Conservation (phyloP, 2,329 filamentous ascomycete genomes). For the Epichloe sylvatica region DNA sequence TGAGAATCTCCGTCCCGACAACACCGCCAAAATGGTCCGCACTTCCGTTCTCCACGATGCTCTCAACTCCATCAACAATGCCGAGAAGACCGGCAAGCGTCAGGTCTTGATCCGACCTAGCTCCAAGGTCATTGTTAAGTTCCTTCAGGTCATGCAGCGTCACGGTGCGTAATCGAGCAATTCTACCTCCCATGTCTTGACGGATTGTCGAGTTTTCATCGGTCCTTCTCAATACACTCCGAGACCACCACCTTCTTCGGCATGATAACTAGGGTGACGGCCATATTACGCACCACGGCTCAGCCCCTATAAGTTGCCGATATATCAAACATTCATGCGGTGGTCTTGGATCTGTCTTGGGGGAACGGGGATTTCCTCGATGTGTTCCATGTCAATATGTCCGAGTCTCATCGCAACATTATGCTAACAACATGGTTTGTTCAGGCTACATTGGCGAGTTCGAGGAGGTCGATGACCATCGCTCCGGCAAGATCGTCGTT, state of each 20-base stretch:
- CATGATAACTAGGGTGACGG: slow-evolving; percentile 99
- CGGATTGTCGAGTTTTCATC: background rate
- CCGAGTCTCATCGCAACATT: slow-evolving; percentile 90
- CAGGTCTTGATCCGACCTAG: slow-evolving; percentile 95
- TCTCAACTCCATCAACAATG: slow-evolving; percentile 99
- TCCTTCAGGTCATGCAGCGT: slow-evolving; percentile 97
- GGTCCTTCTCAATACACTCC: slow-evolving; percentile 5
- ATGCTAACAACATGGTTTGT: slow-evolving; percentile 33
- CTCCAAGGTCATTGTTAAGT: slow-evolving; percentile 99
- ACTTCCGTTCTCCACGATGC: slow-evolving; percentile 99
- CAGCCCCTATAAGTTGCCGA: slow-evolving; percentile 99
- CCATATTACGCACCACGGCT: slow-evolving; percentile 63
- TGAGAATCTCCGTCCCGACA: slow-evolving; percentile 58
- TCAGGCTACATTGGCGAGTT: slow-evolving; percentile 98
- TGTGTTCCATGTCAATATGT: slow-evolving; percentile 35
- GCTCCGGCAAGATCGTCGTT: slow-evolving; percentile 98
- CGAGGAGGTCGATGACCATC: slow-evolving; percentile 98
- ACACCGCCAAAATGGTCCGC: slow-evolving; percentile 87
- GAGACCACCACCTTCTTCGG: slow-evolving; percentile 44
- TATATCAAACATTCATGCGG: slow-evolving; percentile 58
- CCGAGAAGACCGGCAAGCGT: slow-evolving; percentile 99
- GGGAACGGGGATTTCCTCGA: background rate
- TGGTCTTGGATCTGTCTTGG: slow-evolving; percentile 64
- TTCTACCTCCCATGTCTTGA: background rate
- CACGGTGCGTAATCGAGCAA: slow-evolving; percentile 61